Evolutionary conservation across 1,284 basidiomycete species (phyloP).

Genomic region (Ceratobasidium theobromae): DNA sequence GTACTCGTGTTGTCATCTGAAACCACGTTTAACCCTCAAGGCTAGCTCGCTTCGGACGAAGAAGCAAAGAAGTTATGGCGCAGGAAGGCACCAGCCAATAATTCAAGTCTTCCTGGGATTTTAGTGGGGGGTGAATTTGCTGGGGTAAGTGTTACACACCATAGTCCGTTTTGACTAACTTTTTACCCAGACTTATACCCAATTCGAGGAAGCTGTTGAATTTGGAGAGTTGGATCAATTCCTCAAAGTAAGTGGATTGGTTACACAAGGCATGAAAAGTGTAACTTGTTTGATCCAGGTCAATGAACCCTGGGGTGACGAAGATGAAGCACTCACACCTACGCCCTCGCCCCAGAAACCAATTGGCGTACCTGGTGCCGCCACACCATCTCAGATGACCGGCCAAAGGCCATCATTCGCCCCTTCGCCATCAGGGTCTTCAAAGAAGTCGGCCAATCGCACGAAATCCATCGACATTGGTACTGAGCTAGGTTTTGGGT

Average conservation of each 20-base stretch:
- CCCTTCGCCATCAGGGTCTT: constrained; percentile 44
- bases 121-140: constrained; percentile 68
- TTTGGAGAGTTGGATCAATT: constrained; percentile 66
- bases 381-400: constrained; percentile 71
- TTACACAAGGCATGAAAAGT: background rate
- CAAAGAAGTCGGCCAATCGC: constrained; percentile 52
- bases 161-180: constrained; percentile 41
- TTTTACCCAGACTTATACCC: constrained; percentile 51
- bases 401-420: constrained; percentile 58
- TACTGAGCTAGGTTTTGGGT: constrained; percentile 65
- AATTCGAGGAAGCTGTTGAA: constrained; percentile 79
- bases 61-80: constrained; percentile 76
- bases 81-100: constrained; percentile 74
- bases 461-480: constrained; percentile 61
- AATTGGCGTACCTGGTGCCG: constrained; percentile 75
- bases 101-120: constrained; percentile 77
- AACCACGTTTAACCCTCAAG: background rate
- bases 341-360: constrained; percentile 54
- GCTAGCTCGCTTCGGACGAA: constrained; percentile 68
- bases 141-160: constrained; percentile 49
- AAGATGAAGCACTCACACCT: constrained; percentile 53
- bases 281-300: constrained; percentile 43
- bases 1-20: background rate
- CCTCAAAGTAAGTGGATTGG: constrained; percentile 51
- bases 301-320: constrained; percentile 64